Evolutionary conservation across 768 basidiomycete species (phyloP), one percentile per base, ranked within the genome.

Genomic region (Amanita rubescens): DNA sequence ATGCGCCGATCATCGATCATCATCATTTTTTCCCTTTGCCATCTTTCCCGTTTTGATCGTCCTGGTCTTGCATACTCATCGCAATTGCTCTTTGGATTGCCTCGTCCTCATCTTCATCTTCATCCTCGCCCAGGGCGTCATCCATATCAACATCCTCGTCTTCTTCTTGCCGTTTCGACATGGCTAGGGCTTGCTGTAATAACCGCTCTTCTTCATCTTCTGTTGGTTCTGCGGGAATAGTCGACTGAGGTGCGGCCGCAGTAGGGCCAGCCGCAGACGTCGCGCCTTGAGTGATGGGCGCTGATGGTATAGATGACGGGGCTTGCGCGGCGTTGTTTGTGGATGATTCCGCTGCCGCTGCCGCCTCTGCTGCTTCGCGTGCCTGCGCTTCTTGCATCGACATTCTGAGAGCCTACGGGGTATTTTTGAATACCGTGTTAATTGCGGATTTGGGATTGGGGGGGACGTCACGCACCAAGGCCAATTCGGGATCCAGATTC

Each of bases 381-480:
- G 90, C 91, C 63, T 85, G 83, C 48, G 93, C 92, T 65, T 96
- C 94, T 71, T 95, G 90, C 79, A 98, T 84, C 1, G 94, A 97
- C 90, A 98, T 91, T 33, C 94, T 88, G 38, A 99, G 79, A 9
- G 94, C 95, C 94, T 96, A 43, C 14, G 32, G 27, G 5, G 27
- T 8, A 8, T 30, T 30, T 30, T 30, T 58, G 43, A 3, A 19
- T 39, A 35, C 30, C 38, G 19, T 39, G 15, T 38, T 15, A 12
- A 44, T 15, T n/a, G 35, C 20, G 27, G 41, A 33, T 12, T 27
- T 0, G 37, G 35, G 24, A 25, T 39, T 22, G 7, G 45, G 20
- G 14, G 3, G 3, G 7, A 5, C 24, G 17, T n/a, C 12, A 67
- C 78, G 55, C 53, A 92, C 94, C 92, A 97, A 93, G 2, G 96